Evolutionary conservation across 2,329 filamentous ascomycete genomes (phyloP), one percentile per base, ranked within the genome.

Genomic region (Raffaelea deltoideospora): DNA sequence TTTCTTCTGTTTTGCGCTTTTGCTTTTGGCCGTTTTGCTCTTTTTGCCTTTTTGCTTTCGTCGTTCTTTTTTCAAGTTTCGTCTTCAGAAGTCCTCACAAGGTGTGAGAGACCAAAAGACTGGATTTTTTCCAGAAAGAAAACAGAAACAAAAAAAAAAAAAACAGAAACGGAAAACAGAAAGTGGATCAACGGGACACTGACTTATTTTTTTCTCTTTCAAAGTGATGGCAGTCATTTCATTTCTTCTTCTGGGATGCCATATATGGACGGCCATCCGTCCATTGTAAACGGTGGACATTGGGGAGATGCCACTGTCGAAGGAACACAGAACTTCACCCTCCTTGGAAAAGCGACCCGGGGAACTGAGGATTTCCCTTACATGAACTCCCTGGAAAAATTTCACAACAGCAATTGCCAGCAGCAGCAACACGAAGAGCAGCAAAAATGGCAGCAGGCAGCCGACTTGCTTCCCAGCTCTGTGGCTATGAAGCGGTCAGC

Each of bases 271-370:
- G 33, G 40, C 37, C 38, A 39, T 23, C 21, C 38, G 33, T 13
- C 64, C 52, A 68, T 70, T 62, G 63, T 69, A 42, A 55, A 55
- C 48, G 61, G 65, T 59, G 61, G 66, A 53, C 59, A n/a, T n/a
- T 7, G 65, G 51, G 74, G 69, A 69, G 68, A 64, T 48, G 52
- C 63, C 52, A 57, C 66, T 61, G 58, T 58, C 61, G 69, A 74
- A 65, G 67, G 67, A 51, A 50, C 65, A 68, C 69, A 72, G 64
- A 69, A 67, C 65, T 69, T 71, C 54, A 61, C 60, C 54, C n/a
- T n/a, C n/a, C n/a, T n/a, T n/a, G n/a, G 63, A 65, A 46, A 66
- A 63, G 7, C 28, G 7, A 59, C 61, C 46, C 55, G 60, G 48
- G 67, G 72, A 44, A 47, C 60, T 48, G 69, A 72, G 58, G 68